These are phyloP conservation scores for Leucaena leucocephala DNA, from an alignment of 306 rosid species.

Conservation along the genomic window DNA sequence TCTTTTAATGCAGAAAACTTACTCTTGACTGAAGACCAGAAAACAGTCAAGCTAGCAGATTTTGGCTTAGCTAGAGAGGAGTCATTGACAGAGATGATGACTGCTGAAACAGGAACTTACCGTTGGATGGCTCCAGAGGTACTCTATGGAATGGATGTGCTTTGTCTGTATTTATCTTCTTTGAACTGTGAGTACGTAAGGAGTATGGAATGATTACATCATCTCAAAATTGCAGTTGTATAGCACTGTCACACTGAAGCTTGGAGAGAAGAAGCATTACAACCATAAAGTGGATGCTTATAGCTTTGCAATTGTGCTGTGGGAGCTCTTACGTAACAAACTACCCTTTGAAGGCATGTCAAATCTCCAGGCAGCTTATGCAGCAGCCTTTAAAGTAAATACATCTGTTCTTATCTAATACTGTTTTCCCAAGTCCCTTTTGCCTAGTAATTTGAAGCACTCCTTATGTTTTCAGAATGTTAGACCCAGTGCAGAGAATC, in stretches of 20 bases:
- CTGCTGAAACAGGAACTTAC: constrained; percentile 95
- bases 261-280: constrained; percentile 97
- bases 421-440: constrained; percentile 20
- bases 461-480: constrained; percentile 71
- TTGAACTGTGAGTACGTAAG: neutral
- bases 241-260: constrained; percentile 93
- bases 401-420: constrained; percentile 8
- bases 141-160: constrained; percentile 29
- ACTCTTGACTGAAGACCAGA: constrained; percentile 78
- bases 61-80: constrained; percentile 97
- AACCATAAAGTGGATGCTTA: constrained; percentile 96
- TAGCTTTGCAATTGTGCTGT: constrained; percentile 90
- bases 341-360: constrained; percentile 99
- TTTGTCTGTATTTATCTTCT: constrained; percentile 16
- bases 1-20: constrained; percentile 70
- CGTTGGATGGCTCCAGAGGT: constrained; percentile 99
- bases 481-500: constrained; percentile 84
- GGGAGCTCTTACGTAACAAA: constrained; percentile 95
- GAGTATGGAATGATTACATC: constrained; percentile 22
- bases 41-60: constrained; percentile 87
- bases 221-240: constrained; percentile 65
- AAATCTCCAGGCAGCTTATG: constrained; percentile 96
- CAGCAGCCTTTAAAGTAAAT: constrained; percentile 89
- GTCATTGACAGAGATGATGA: constrained; percentile 94
- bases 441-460: constrained; percentile 21